A percentile compares a stretch with the other conserved stretches of the same genome.
phyloP scores from a whole-genome alignment of 1,284 basidiomycete species.

The Kalmanozyma brasiliensis region DNA sequence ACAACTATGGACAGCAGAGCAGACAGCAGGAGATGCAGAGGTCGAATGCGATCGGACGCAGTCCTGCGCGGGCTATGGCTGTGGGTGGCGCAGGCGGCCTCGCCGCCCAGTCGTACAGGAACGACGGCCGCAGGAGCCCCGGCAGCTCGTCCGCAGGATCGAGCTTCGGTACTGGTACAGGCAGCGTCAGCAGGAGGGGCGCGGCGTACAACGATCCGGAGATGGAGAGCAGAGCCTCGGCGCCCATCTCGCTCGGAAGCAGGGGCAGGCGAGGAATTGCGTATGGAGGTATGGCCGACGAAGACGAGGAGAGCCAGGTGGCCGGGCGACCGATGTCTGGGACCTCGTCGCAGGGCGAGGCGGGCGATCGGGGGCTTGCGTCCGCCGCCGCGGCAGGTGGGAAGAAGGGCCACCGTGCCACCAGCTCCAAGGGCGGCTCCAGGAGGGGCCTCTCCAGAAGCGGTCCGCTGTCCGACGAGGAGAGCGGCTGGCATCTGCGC shows the following conservation, averaged over 20 bases:
- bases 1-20: conserved; percentile 54
- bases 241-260: conserved; percentile 49
- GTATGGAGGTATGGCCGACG: conserved; percentile 45
- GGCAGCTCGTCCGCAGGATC: conserved; percentile 8
- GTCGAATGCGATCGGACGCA: conserved; percentile 9
- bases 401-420: conserved; percentile 1
- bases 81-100: conserved; percentile 18
- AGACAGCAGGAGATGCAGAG: conserved; percentile 22
- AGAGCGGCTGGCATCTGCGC: conserved; percentile 50
- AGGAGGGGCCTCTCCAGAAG: conserved; percentile 17
- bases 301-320: conserved; percentile 45
- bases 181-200: conserved; percentile 46
- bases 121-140: conserved; percentile 21
- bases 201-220: conserved; percentile 55
- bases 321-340: conserved; percentile 19
- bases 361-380: conserved; percentile 27
- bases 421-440: conserved; percentile 18
- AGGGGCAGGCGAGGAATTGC: conserved; percentile 52
- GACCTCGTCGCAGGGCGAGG: conserved; percentile 5
- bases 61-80: conserved; percentile 17
- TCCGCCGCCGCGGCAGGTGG: conserved; percentile 41
- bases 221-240: conserved; percentile 32
- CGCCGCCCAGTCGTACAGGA: conserved; percentile 17
- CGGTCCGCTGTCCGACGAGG: conserved; percentile 37
- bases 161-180: conserved; percentile 4